Percentiles rank a stretch among this genome's conserved stretches.
These are phyloP conservation scores for Hibiscus syriacus DNA, from an alignment of 345 rosid genomes.

Conservation along the genomic window DNA sequence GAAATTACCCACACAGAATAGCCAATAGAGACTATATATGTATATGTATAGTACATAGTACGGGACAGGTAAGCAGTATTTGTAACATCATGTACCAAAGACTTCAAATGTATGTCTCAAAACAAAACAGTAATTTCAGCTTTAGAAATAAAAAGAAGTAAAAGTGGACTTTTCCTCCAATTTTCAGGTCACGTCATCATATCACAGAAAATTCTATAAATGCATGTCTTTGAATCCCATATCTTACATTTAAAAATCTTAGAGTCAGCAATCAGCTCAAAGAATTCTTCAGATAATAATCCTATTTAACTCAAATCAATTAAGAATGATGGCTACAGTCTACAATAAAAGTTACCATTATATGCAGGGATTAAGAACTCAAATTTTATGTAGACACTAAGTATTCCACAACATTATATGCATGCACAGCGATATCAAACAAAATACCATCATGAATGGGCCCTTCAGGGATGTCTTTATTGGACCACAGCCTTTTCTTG, in stretches of 20 bases:
- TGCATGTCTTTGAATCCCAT: not conserved
- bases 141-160: not conserved
- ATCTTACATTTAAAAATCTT: not conserved
- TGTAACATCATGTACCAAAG: not conserved
- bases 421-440: conserved; percentile 1
- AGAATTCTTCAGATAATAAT: not conserved
- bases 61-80: not conserved
- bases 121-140: not conserved
- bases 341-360: not conserved
- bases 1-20: too few relatives aligned
- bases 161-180: not conserved
- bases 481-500: conserved; percentile 34
- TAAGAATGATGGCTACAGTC: not conserved
- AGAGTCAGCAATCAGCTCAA: not conserved
- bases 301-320: not conserved
- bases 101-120: not conserved
- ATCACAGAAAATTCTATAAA: not conserved
- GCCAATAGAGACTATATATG: too few relatives aligned
- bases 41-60: not conserved
- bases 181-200: not conserved
- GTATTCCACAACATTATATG: not conserved
- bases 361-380: not conserved
- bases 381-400: not conserved
- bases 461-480: conserved; percentile 32
- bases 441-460: conserved; percentile 31